Percentiles rank a stretch among this genome's conserved stretches.
Evolutionary conservation across 352 stramenopile genomes (phyloP).

Genomic region (Globisporangium abappressorium): DNA sequence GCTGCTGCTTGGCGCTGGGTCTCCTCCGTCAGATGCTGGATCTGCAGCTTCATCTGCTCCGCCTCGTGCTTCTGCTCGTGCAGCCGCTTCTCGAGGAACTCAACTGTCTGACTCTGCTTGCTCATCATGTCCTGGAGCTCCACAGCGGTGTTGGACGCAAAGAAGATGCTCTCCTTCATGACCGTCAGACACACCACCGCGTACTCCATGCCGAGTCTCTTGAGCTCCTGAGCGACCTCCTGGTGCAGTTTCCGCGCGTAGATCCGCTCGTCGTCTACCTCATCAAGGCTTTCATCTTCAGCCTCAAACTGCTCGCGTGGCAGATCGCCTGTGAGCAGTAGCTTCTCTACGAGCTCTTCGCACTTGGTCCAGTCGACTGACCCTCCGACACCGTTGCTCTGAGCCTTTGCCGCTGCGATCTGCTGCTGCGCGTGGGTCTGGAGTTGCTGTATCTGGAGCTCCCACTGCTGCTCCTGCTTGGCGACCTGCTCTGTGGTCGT

Average conservation of each 20-base stretch:
- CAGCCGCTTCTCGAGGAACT: slow-evolving; percentile 52
- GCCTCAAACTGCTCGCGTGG: slow-evolving; percentile 27
- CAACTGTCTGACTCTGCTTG: slow-evolving; percentile 50
- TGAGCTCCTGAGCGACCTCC: slow-evolving; percentile 36
- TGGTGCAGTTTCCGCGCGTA: slow-evolving; percentile 29
- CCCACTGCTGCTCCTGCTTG: slow-evolving; percentile 38
- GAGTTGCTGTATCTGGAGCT: slow-evolving; percentile 23
- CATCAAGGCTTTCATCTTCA: slow-evolving; percentile 8
- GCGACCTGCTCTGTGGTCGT: slow-evolving; percentile 23
- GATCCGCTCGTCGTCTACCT: slow-evolving; percentile 17
- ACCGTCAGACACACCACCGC: slow-evolving; percentile 54
- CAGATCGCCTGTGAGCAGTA: slow-evolving; percentile 46
- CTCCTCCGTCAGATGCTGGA: slow-evolving; percentile 29
- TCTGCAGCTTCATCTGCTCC: slow-evolving; percentile 45
- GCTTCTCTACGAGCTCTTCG: slow-evolving; percentile 54
- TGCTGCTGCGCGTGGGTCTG: slow-evolving; percentile 32
- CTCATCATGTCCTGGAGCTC: slow-evolving; percentile 60
- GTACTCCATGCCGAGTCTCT: slow-evolving; percentile 36
- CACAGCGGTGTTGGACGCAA: slow-evolving; percentile 51
- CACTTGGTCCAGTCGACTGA: slow-evolving; percentile 51
- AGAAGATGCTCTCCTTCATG: slow-evolving; percentile 71
- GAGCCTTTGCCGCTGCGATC: slow-evolving; percentile 23
- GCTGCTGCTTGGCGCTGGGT: slow-evolving; percentile 1
- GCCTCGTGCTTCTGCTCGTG: slow-evolving; percentile 56
- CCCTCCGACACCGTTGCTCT: slow-evolving; percentile 4